Evolutionary conservation across 495 filamentous ascomycete genomes (phyloP).

Genomic region (Venustampulla echinocandica): DNA sequence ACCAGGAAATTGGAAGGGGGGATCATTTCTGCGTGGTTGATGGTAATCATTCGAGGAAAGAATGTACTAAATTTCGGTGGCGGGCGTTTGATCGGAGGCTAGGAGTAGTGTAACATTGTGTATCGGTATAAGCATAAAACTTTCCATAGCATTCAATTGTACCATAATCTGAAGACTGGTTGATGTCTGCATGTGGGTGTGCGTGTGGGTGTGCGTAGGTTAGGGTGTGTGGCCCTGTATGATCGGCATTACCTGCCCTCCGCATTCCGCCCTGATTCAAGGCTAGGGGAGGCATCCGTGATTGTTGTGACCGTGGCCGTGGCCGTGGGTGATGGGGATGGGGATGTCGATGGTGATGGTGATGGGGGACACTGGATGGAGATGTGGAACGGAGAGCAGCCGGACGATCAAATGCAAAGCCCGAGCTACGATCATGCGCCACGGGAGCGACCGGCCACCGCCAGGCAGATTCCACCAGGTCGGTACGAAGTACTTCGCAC

Average conservation of each 20-base stretch:
- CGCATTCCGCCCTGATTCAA: no score
- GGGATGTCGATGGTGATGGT: no score
- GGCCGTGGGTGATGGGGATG: no score
- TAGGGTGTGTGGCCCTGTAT: no score
- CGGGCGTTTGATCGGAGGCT: conserved; percentile 13
- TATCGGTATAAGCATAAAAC: conserved; percentile 4
- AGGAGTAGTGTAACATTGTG: neutral
- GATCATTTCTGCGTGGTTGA: neutral
- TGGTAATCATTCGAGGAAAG: conserved; percentile 4
- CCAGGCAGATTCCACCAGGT: neutral
- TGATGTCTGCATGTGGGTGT: no score
- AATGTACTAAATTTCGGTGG: conserved; percentile 2
- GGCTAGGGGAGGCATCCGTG: no score
- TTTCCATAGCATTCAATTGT: neutral
- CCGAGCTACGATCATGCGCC: neutral
- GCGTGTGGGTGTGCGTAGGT: no score
- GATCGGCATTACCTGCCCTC: no score
- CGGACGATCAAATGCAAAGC: conserved; percentile 3
- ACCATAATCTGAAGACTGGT: no score
- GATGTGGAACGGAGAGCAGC: conserved; percentile 1
- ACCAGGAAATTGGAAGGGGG: conserved; percentile 1
- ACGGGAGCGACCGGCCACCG: neutral
- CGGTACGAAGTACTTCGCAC: no score
- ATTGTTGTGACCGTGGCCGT: no score
- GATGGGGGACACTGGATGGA: no score